Percentiles rank a stretch among this genome's conserved stretches.
Evolutionary conservation across 768 basidiomycete genomes (phyloP).

Genomic region (Chalciporus pseudorubinellus): DNA sequence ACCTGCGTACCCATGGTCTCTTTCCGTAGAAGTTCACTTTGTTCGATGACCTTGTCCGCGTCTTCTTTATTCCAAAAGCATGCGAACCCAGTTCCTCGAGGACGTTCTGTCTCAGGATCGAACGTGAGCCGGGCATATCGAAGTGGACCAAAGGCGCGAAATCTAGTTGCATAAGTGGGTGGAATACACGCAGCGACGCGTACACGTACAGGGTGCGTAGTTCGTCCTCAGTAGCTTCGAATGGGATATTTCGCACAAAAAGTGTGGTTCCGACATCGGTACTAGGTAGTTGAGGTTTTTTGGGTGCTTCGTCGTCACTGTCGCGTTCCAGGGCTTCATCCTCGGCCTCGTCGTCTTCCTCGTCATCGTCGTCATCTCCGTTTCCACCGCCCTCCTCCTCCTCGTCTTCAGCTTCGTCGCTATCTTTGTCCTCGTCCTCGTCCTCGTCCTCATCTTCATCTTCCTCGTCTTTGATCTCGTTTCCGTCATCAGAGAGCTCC

Average conservation of each 20-base stretch:
- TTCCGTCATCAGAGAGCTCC: background rate
- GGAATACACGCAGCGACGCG: background rate
- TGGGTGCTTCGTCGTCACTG: conserved; percentile 39
- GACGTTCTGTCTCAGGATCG: conserved; percentile 79
- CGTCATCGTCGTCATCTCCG: conserved; percentile 31
- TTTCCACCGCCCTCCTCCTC: conserved; percentile 32
- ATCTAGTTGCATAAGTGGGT: conserved; percentile 38
- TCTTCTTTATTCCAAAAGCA: conserved; percentile 96
- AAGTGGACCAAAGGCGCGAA: conserved; percentile 87
- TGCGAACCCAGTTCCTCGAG: conserved; percentile 93
- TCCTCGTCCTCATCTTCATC: conserved; percentile 43
- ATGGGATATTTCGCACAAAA: conserved; percentile 92
- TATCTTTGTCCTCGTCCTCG: conserved; percentile 29
- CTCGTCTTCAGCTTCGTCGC: conserved; percentile 19
- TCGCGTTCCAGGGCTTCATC: conserved; percentile 12
- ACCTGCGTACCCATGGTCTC: conserved; percentile 55
- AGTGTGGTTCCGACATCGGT: conserved; percentile 89
- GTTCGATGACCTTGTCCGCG: conserved; percentile 80
- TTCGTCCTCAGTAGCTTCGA: conserved; percentile 91
- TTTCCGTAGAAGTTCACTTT: conserved; percentile 67
- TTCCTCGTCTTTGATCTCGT: conserved; percentile 38
- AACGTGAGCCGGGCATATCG: conserved; percentile 91
- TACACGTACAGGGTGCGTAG: conserved; percentile 70
- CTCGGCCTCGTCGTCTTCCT: conserved; percentile 27
- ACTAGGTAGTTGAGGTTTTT: conserved; percentile 70